Percentiles rank a stretch among this genome's conserved stretches.
phyloP scores from a whole-genome alignment of 2,329 filamentous ascomycete species.

The Curvularia verruculosa region DNA sequence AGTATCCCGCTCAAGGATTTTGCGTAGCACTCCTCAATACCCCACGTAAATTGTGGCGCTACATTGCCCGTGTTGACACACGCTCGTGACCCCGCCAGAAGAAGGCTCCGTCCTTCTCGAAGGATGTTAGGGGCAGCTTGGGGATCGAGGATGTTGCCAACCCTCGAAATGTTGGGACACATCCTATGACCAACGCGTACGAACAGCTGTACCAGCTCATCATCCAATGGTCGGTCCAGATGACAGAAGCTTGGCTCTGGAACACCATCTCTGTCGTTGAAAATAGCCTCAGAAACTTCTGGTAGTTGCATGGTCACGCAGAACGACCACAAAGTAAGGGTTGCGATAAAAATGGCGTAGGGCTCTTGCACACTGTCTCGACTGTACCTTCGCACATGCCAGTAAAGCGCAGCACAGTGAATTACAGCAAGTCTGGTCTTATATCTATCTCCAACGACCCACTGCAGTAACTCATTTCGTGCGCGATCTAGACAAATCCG shows the following conservation, averaged over 20 bases:
- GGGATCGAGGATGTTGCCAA: conserved; percentile 56
- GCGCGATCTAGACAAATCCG: conserved; percentile 1
- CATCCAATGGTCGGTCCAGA: conserved; percentile 62
- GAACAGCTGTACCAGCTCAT: conserved; percentile 58
- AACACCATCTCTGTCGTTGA: conserved; percentile 2
- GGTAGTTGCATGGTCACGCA: conserved; percentile 29
- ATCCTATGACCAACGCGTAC: conserved; percentile 59
- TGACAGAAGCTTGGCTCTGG: conserved; percentile 55
- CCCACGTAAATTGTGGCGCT: background rate
- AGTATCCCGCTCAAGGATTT: background rate
- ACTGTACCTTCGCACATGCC: conserved; percentile 59
- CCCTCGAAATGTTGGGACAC: conserved; percentile 58
- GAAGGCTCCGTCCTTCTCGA: background rate
- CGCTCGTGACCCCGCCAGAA: background rate
- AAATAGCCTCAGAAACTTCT: conserved; percentile 15
- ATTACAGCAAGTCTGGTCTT: conserved; percentile 64
- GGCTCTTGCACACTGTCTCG: conserved; percentile 58
- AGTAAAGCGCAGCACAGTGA: conserved; percentile 60
- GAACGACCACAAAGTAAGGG: conserved; percentile 58
- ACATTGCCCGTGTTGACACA: background rate
- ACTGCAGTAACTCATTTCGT: conserved; percentile 51
- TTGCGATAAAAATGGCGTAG: conserved; percentile 53
- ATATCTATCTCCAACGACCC: conserved; percentile 59
- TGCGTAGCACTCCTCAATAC: background rate
- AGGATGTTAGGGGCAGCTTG: background rate